phyloP scores from a whole-genome alignment of 73 alveolate genomes.

The Halteria grandinella region DNA sequence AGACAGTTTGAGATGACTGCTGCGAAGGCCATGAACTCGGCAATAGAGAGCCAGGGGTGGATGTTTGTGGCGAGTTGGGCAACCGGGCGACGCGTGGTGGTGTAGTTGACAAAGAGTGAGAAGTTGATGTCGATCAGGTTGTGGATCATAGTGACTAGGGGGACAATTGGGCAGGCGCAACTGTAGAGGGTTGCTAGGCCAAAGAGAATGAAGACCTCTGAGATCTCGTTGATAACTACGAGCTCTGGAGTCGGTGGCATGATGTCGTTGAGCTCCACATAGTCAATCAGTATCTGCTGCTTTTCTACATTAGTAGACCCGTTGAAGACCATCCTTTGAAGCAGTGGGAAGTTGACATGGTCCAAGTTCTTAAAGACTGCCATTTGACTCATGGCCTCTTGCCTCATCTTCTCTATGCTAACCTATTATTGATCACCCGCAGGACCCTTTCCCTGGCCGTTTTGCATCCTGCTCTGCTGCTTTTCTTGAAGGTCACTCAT shows the following conservation, averaged over 20 bases:
- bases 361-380: no score
- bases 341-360: no score
- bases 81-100: constrained; percentile 25
- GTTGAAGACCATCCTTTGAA: constrained; percentile 44
- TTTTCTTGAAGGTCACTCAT: no score
- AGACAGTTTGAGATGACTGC: constrained; percentile 41
- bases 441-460: no score
- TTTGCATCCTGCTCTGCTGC: no score
- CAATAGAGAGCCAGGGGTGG: constrained; percentile 58
- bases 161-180: constrained; percentile 60
- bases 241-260: constrained; percentile 23
- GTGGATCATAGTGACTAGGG: constrained; percentile 31
- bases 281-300: constrained; percentile 14
- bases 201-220: constrained; percentile 52
- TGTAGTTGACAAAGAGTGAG: background rate
- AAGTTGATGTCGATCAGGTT: constrained; percentile 42
- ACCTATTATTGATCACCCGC: no score
- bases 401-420: no score
- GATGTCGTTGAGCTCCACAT: constrained; percentile 38
- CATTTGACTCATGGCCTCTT: no score
- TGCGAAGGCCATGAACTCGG: constrained; percentile 45
- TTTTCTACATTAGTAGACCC: background rate
- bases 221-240: constrained; percentile 15
- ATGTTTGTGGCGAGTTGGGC: constrained; percentile 9
- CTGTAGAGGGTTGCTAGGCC: constrained; percentile 47